A percentile compares a stretch with the other conserved stretches of the same genome.
Evolutionary conservation across 129 eudicot genomes (phyloP).

Genomic region (Pulicaria dysenterica): DNA sequence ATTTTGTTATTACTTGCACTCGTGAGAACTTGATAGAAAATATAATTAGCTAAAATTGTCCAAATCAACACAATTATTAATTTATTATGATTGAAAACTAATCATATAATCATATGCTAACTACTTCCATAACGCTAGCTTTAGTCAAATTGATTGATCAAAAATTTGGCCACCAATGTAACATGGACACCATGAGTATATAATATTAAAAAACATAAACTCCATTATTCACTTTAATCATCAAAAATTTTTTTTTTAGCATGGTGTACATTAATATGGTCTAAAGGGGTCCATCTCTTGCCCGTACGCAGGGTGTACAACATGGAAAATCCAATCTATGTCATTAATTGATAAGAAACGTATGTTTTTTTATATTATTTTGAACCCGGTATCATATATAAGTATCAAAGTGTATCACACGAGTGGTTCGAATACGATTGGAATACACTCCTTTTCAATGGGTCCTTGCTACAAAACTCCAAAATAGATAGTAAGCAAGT

Average conservation of each 20-base stretch:
- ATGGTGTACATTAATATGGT: neutral
- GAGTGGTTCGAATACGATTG: constrained; percentile 23
- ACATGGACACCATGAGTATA: neutral
- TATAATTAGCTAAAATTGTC: no score
- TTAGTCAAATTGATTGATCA: constrained; percentile 1
- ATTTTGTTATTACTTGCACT: no score
- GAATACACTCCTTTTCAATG: constrained; percentile 24
- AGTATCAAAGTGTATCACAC: constrained; percentile 28
- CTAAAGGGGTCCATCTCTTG: constrained; percentile 28
- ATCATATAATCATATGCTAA: neutral
- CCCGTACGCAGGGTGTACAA: constrained; percentile 29
- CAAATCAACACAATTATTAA: no score
- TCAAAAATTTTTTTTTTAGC: neutral
- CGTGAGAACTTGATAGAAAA: no score
- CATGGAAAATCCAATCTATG: constrained; percentile 29
- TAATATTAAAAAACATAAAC: neutral
- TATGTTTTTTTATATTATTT: neutral
- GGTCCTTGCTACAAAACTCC: constrained; percentile 36
- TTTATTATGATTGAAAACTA: no score
- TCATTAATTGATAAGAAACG: constrained; percentile 24
- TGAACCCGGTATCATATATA: constrained; percentile 3
- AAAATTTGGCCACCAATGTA: neutral
- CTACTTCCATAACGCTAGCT: neutral
- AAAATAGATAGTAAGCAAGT: constrained; percentile 35
- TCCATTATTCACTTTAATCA: neutral